Evolutionary conservation across 768 basidiomycete species (phyloP).

Genomic region (Clavulina sp.): DNA sequence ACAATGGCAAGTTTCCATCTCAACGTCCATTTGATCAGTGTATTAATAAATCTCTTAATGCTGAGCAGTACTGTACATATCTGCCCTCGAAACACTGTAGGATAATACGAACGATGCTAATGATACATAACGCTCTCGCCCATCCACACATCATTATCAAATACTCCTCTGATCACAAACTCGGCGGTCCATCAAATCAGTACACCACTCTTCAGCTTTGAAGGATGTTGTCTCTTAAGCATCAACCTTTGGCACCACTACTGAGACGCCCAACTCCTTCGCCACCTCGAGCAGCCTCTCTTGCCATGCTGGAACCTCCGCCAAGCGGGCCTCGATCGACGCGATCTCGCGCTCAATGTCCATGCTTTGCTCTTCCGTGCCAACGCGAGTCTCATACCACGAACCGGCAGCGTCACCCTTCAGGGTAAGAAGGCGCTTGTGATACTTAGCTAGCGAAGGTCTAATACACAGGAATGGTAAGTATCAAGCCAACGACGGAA

Average conservation of each 20-base stretch:
- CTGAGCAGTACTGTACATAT: slow-evolving; percentile 54
- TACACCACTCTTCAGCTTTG: too few species aligned
- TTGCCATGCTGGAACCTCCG: slow-evolving; percentile 63
- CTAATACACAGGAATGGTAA: slow-evolving; percentile 24
- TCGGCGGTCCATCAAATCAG: too few species aligned
- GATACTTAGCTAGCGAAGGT: slow-evolving; percentile 75
- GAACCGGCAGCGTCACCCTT: slow-evolving; percentile 49
- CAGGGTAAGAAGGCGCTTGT: slow-evolving; percentile 69
- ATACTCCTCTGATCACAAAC: too few species aligned
- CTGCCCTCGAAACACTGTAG: slow-evolving; percentile 45
- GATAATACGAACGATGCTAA: too few species aligned
- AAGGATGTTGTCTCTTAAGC: not conserved
- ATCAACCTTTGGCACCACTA: not conserved
- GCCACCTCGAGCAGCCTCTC: slow-evolving; percentile 45
- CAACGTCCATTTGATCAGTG: slow-evolving; percentile 1
- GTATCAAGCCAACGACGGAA: not conserved
- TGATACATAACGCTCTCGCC: too few species aligned
- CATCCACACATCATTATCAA: too few species aligned
- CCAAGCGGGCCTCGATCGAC: slow-evolving; percentile 43
- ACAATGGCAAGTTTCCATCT: slow-evolving; percentile 44
- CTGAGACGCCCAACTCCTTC: slow-evolving; percentile 24
- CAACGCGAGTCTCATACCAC: slow-evolving; percentile 57
- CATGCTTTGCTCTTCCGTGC: slow-evolving; percentile 56
- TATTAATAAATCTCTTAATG: not conserved
- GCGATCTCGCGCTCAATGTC: slow-evolving; percentile 61